phyloP scores from a whole-genome alignment of 2,329 filamentous ascomycete species.

The Apiospora rasikravindrae region DNA sequence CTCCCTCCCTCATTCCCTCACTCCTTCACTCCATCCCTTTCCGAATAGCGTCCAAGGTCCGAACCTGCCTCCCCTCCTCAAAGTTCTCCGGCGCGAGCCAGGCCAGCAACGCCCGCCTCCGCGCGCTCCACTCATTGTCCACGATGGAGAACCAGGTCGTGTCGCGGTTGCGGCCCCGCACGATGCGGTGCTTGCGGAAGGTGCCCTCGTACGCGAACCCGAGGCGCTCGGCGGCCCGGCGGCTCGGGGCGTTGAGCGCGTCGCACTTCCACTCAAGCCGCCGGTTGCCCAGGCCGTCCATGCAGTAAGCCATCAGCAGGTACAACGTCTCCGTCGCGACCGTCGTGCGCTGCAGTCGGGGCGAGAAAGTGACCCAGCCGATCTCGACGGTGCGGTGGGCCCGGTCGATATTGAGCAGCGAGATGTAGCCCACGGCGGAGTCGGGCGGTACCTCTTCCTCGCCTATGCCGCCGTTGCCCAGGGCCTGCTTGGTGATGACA shows the following conservation, averaged over 20 bases:
- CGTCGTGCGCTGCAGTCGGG: slow-evolving; percentile 55
- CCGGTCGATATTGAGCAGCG: slow-evolving; percentile 51
- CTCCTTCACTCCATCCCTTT: slow-evolving; percentile 5
- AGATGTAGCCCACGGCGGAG: slow-evolving; percentile 32
- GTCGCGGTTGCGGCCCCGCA: slow-evolving; percentile 62
- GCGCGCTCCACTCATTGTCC: slow-evolving; percentile 61
- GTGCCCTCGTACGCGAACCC: slow-evolving; percentile 65
- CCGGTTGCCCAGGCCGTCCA: slow-evolving; percentile 57
- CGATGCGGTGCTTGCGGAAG: slow-evolving; percentile 66
- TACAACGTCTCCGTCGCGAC: slow-evolving; percentile 64
- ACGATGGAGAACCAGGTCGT: slow-evolving; percentile 65
- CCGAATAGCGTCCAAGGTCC: slow-evolving; percentile 46
- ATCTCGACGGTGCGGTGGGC: slow-evolving; percentile 60
- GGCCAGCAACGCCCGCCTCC: slow-evolving; percentile 51
- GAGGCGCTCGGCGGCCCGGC: slow-evolving; percentile 58
- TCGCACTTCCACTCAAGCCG: slow-evolving; percentile 71
- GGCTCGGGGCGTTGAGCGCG: slow-evolving; percentile 57
- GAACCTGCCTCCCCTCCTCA: slow-evolving; percentile 53
- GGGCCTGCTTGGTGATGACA: slow-evolving; percentile 29
- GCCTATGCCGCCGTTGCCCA: slow-evolving; percentile 14
- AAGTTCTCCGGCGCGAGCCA: slow-evolving; percentile 65
- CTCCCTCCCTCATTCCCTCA: not conserved
- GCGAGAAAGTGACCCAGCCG: slow-evolving; percentile 59
- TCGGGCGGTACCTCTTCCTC: slow-evolving; percentile 12
- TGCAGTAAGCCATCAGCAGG: slow-evolving; percentile 57